A percentile compares a stretch with the other conserved stretches of the same genome.
These are phyloP conservation scores for Talaromyces sp. DNA, from an alignment of 2,329 filamentous ascomycete genomes.

Conservation along the genomic window DNA sequence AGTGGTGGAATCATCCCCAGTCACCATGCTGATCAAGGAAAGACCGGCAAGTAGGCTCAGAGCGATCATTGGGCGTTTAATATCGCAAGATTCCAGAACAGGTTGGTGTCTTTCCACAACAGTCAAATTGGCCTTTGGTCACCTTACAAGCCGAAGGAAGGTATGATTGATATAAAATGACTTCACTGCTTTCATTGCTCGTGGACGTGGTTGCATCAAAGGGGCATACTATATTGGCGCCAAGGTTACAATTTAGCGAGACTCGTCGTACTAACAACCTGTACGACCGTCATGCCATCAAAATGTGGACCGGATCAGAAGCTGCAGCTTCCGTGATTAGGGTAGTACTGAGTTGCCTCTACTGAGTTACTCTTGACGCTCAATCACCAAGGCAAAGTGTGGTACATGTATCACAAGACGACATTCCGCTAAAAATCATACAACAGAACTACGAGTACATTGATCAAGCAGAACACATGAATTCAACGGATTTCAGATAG, in stretches of 20 bases:
- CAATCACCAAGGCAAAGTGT: background rate
- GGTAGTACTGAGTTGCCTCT: background rate
- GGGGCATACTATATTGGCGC: background rate
- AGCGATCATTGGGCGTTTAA: background rate
- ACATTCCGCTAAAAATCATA: background rate
- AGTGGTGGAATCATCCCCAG: background rate
- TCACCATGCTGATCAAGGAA: background rate
- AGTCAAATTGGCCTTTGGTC: background rate
- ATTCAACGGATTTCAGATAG: background rate
- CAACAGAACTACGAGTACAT: background rate
- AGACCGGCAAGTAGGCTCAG: background rate
- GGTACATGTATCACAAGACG: background rate
- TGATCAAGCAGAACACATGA: background rate
- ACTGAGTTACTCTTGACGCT: background rate
- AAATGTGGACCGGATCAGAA: background rate
- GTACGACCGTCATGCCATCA: background rate
- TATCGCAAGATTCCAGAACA: background rate
- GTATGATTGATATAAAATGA: background rate
- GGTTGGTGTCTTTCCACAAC: too few relatives aligned
- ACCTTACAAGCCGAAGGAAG: background rate
- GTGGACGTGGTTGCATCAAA: background rate
- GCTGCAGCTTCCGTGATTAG: background rate
- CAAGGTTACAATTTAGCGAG: background rate
- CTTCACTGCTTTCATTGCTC: background rate
- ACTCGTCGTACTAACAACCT: background rate